Base-by-base conservation (phyloP, 75 land plant species). In the Picea sitchensis region DNA sequence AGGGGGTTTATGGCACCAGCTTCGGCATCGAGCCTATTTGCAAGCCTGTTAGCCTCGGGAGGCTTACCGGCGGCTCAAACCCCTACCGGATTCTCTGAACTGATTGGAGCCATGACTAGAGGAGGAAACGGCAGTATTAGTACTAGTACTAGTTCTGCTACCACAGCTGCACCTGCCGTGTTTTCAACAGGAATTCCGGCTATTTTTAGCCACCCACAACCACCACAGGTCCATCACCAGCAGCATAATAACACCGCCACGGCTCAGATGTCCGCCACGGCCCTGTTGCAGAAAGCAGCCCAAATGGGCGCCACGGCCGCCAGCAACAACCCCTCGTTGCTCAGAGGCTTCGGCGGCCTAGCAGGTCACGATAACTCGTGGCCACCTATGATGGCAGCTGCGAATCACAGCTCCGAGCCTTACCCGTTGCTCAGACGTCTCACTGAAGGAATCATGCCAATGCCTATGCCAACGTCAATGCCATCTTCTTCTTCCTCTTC, bases 191-290 rank as follows among this genome's bases (percentile, higher is more conserved):
- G 32, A 1, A 51, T 9, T 51, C 9, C n/a, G 1, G 20, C 51
- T n/a, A 11, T 21, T 63, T 14, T 38, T 74, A 17, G 79, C 81
- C 13, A 78, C 58, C 54, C 82, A 80, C 86, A 86, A 85, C 26
- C 78, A 59, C 11, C 75, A 81, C 61, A 87, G 74, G 4, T 85
- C 62, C 62, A 80, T 82, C 56, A 51, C 0, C 82, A 87, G 14
- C 67, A 82, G 14, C 13, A 21, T 2, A 71, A 41, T 17, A 41
- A 47, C 56, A 32, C 74, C 13, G 74, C 74, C 3, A 51, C 56
- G 58, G 84, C 98, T 13, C 93, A 91, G 32, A 85, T 93, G 90
- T 89, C 93, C 7, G 95, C 95, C 59, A 93, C 96, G 30, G 96
- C 96, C 11, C 68, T 93, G 57, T 80, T 93, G 76, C 96, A 92